Evolutionary conservation across 257 asterid genomes (phyloP).

Genomic region (Nicotiana paniculata): DNA sequence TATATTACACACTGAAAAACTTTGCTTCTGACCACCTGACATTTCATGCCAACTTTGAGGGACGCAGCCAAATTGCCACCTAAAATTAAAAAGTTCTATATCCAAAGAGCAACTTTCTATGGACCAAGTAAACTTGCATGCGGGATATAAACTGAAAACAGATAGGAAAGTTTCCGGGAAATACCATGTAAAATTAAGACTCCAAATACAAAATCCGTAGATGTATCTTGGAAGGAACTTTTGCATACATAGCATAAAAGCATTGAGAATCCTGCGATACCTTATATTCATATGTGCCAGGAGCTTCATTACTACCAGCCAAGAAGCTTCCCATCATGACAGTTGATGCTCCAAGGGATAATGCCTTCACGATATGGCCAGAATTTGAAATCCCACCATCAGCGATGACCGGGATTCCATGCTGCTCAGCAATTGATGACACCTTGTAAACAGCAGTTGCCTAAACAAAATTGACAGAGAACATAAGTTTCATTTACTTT

Average conservation of each 20-base stretch:
- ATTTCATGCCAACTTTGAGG: neutral
- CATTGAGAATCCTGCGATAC: slow-evolving; percentile 18
- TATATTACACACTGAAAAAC: too few relatives aligned
- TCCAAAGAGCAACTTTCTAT: neutral
- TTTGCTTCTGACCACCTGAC: neutral
- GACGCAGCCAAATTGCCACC: neutral
- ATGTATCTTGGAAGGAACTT: slow-evolving; percentile 11
- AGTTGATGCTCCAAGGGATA: slow-evolving; percentile 90
- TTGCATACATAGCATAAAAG: slow-evolving; percentile 21
- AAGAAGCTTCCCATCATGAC: slow-evolving; percentile 84
- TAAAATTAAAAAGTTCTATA: neutral
- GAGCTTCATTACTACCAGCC: slow-evolving; percentile 92
- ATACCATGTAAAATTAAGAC: neutral
- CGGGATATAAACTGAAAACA: slow-evolving; percentile 28
- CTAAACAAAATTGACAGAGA: slow-evolving; percentile 16
- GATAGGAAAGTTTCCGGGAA: slow-evolving; percentile 8
- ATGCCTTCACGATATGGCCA: slow-evolving; percentile 92
- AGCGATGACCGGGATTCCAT: slow-evolving; percentile 76
- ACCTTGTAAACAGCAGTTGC: slow-evolving; percentile 92
- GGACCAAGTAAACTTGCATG: slow-evolving; percentile 17
- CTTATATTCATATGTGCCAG: slow-evolving; percentile 65
- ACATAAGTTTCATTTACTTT: neutral
- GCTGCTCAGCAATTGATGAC: slow-evolving; percentile 65
- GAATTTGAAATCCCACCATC: slow-evolving; percentile 95
- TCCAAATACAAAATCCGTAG: neutral